A percentile compares a stretch with the other conserved stretches of the same genome.
phyloP scores from a whole-genome alignment of 306 rosid genomes.

The Nissolia schottii region DNA sequence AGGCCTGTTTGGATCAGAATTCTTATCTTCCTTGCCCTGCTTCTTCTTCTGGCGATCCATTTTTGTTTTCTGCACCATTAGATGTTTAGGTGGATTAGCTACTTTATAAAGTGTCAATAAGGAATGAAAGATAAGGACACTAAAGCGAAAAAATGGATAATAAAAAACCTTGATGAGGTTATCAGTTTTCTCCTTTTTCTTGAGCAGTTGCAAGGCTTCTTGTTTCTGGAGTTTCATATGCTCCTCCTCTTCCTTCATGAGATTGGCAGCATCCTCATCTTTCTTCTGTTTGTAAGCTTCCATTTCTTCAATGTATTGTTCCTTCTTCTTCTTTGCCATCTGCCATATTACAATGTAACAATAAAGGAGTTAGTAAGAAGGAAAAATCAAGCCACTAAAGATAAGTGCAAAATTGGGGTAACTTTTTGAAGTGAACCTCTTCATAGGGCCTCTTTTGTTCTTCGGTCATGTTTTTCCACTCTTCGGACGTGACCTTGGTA shows the following conservation, averaged over 20 bases:
- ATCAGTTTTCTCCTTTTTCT: conserved; percentile 90
- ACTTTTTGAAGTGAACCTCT: no score
- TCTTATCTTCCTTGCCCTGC: conserved; percentile 53
- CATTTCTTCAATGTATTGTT: conserved; percentile 65
- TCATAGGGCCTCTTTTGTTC: conserved; percentile 67
- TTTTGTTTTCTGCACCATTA: conserved; percentile 62
- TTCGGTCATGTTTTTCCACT: conserved; percentile 85
- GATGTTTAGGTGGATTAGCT: not conserved
- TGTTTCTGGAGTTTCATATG: conserved; percentile 78
- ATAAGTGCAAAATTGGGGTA: not conserved
- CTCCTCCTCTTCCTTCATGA: conserved; percentile 74
- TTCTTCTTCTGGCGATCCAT: conserved; percentile 62
- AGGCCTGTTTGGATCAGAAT: conserved; percentile 78
- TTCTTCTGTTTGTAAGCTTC: conserved; percentile 70
- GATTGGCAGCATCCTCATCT: conserved; percentile 63
- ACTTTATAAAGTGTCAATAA: not conserved
- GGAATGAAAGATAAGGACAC: not conserved
- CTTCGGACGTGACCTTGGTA: conserved; percentile 71
- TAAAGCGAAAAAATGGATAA: not conserved
- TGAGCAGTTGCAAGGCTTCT: conserved; percentile 74
- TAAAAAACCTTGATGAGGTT: conserved; percentile 63
- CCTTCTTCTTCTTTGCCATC: conserved; percentile 81
- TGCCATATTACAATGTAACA: conserved; percentile 12
- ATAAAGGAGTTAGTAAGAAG: not conserved
- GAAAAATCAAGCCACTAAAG: not conserved